Percentiles rank a stretch among this genome's conserved stretches.
Conservation (phyloP, 306 rosid species). For the Dryas alaskensis region DNA sequence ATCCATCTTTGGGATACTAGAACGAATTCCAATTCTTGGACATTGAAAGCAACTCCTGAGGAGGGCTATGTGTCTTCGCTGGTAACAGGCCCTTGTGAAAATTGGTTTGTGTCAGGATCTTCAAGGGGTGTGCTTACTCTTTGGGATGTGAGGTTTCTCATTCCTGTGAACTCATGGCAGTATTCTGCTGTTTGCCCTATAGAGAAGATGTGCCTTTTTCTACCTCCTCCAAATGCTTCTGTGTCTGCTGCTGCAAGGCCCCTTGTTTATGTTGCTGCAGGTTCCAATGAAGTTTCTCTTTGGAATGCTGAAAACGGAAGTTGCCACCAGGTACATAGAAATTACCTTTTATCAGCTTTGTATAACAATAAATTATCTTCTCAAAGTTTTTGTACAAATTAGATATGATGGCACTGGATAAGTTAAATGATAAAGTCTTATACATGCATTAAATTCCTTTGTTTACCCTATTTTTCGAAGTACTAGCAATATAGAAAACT, state of each 20-base stretch:
- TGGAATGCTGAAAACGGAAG: conserved; percentile 98
- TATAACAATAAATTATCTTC: conserved; percentile 18
- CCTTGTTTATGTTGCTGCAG: conserved; percentile 93
- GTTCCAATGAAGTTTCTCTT: conserved; percentile 93
- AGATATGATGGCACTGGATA: neutral
- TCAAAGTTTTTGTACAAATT: neutral
- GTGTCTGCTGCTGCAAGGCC: conserved; percentile 74
- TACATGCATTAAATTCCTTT: neutral
- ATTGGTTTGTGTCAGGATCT: conserved; percentile 97
- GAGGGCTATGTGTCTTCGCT: conserved; percentile 80
- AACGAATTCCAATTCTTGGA: conserved; percentile 72
- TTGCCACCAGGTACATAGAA: conserved; percentile 83
- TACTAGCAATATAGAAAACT: neutral
- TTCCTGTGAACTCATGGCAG: conserved; percentile 88
- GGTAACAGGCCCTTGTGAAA: conserved; percentile 76
- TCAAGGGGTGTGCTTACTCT: conserved; percentile 89
- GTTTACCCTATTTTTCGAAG: neutral
- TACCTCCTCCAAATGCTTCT: conserved; percentile 74
- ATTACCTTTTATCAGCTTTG: conserved; percentile 13
- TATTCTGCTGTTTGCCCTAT: conserved; percentile 82
- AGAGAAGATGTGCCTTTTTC: conserved; percentile 83
- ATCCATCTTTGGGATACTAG: conserved; percentile 97
- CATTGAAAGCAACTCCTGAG: conserved; percentile 73
- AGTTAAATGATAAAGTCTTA: neutral
- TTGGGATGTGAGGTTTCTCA: conserved; percentile 92